phyloP scores from a whole-genome alignment of 768 basidiomycete species.

The Cystobasidium ongulense region DNA sequence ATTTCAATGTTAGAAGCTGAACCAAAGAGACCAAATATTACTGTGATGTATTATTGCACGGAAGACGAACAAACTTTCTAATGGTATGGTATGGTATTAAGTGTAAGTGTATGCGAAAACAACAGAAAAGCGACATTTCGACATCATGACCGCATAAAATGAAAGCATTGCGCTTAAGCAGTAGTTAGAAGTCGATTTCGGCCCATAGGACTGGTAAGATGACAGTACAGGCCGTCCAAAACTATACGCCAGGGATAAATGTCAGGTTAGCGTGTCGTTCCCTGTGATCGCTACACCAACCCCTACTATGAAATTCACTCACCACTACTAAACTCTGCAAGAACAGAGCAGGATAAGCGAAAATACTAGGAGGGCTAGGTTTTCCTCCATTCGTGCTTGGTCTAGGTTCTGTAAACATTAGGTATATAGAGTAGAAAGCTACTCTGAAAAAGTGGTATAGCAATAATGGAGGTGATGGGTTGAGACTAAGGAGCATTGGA shows the following conservation, averaged over 20 bases:
- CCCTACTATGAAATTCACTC: conserved; percentile 7
- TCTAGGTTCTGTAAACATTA: conserved; percentile 64
- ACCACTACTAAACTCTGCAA: conserved; percentile 50
- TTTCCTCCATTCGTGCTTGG: conserved; percentile 33
- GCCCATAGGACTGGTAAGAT: conserved; percentile 80
- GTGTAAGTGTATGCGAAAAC: too few relatives aligned
- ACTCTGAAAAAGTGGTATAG: conserved; percentile 90
- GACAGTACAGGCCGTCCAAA: conserved; percentile 85
- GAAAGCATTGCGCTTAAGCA: too few relatives aligned
- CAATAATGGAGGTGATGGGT: conserved; percentile 69
- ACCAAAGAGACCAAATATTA: too few relatives aligned
- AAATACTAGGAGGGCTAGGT: conserved; percentile 22
- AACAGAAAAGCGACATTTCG: too few relatives aligned
- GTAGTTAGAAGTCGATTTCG: conserved; percentile 50
- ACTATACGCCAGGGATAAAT: conserved; percentile 49
- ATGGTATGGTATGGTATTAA: too few relatives aligned
- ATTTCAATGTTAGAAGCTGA: too few relatives aligned
- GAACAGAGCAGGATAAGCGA: conserved; percentile 57
- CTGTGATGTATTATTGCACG: too few relatives aligned
- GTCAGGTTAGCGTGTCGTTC: too few relatives aligned
- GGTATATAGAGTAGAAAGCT: conserved; percentile 87
- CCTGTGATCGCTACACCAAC: too few relatives aligned
- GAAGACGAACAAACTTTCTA: too few relatives aligned
- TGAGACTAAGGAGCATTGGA: conserved; percentile 52
- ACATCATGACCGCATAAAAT: too few relatives aligned